These are phyloP conservation scores for Metschnikowia peoriensis DNA, from an alignment of 805 yeast genomes.

Conservation along the genomic window DNA sequence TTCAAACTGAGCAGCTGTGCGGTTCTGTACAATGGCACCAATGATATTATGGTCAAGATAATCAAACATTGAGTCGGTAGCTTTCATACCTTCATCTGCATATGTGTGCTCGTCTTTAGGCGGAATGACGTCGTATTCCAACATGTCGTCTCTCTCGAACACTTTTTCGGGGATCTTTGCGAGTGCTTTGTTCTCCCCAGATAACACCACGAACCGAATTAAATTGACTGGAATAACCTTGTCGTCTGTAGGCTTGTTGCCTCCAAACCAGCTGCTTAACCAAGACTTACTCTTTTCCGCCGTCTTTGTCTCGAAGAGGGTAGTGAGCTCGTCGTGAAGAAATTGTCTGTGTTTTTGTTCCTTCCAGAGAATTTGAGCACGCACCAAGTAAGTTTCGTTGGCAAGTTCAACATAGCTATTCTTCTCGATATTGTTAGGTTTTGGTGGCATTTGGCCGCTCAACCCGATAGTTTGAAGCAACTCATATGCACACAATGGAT, in stretches of 20 bases:
- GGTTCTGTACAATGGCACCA: constrained; percentile 40
- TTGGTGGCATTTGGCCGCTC: constrained; percentile 5
- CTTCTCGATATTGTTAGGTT: constrained; percentile 12
- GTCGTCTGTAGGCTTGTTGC: constrained; percentile 1
- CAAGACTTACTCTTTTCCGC: constrained; percentile 5
- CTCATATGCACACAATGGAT: constrained; percentile 56
- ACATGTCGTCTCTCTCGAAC: constrained; percentile 61
- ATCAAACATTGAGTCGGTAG: constrained; percentile 35
- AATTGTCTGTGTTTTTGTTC: constrained; percentile 46
- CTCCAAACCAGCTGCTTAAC: constrained; percentile 15
- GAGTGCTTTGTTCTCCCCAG: constrained; percentile 71
- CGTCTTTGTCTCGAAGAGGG: constrained; percentile 14
- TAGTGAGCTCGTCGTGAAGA: constrained; percentile 41
- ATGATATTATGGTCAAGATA: constrained; percentile 48
- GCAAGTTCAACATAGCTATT: constrained; percentile 37
- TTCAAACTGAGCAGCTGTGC: constrained; percentile 25
- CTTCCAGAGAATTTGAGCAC: constrained; percentile 57
- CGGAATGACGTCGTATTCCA: constrained; percentile 72
- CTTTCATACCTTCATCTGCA: constrained; percentile 12
- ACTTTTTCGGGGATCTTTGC: constrained; percentile 61
- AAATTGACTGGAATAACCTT: constrained; percentile 56
- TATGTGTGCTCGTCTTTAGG: constrained; percentile 43
- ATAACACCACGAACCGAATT: constrained; percentile 63
- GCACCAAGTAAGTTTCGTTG: constrained; percentile 56
- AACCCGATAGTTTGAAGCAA: constrained; percentile 51